Evolutionary conservation across 345 rosid genomes (phyloP).

Genomic region (Bruguiera gymnorhiza): DNA sequence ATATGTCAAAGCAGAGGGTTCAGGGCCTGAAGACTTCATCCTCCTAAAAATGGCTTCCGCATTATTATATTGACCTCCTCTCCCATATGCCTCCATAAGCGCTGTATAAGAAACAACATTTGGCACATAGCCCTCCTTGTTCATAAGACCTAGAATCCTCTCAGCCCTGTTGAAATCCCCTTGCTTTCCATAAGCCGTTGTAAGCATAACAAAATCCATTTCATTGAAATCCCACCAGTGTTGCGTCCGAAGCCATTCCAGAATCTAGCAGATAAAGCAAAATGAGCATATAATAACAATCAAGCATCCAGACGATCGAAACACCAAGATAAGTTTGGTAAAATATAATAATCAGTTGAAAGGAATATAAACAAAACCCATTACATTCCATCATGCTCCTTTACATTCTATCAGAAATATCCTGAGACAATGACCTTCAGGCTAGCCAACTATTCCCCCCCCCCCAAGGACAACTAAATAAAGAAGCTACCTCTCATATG

Average conservation of each 20-base stretch:
- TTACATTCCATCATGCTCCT: too few species aligned
- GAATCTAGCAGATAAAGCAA: conserved; percentile 49
- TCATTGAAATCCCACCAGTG: conserved; percentile 90
- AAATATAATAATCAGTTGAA: too few species aligned
- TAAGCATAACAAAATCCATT: conserved; percentile 84
- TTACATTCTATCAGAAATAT: too few species aligned
- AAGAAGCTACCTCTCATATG: background rate
- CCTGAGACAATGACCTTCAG: too few species aligned
- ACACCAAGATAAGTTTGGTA: background rate
- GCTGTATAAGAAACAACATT: conserved; percentile 83
- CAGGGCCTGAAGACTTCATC: conserved; percentile 89
- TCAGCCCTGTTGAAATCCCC: conserved; percentile 89
- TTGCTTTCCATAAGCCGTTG: conserved; percentile 82
- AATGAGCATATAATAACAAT: conserved; percentile 1
- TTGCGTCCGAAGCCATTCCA: conserved; percentile 87
- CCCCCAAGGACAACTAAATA: background rate
- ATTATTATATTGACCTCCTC: conserved; percentile 73
- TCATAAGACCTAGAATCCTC: conserved; percentile 59
- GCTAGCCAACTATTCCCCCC: too few species aligned
- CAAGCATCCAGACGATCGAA: background rate
- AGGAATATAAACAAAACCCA: too few species aligned
- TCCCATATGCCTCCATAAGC: conserved; percentile 94
- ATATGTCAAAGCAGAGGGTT: conserved; percentile 89
- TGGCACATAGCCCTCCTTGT: conserved; percentile 66
- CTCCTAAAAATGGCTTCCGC: conserved; percentile 94